These are phyloP conservation scores for Jasminum sambac DNA, from an alignment of 257 asterid species.

Conservation along the genomic window DNA sequence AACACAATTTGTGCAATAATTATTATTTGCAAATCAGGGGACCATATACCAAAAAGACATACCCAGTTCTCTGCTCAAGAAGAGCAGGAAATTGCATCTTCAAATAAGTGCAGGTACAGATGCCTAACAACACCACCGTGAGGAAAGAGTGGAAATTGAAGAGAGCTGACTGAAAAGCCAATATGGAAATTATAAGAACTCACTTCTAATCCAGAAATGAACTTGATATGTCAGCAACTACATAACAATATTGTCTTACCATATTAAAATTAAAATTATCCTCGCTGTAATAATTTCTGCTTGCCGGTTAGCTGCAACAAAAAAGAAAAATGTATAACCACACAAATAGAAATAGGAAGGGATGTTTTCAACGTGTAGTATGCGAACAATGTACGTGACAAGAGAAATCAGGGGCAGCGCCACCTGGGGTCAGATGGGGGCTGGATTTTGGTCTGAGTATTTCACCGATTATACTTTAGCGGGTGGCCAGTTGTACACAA, in stretches of 20 bases:
- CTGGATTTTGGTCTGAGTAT: no score
- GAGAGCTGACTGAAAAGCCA: constrained; percentile 42
- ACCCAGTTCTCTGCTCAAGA: constrained; percentile 5
- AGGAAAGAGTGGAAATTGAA: constrained; percentile 54
- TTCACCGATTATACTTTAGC: no score
- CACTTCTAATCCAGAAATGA: constrained; percentile 11
- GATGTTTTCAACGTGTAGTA: not conserved
- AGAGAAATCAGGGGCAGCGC: no score
- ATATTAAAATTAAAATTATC: constrained; percentile 28
- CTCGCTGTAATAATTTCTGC: constrained; percentile 17
- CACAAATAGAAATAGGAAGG: not conserved
- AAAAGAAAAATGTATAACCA: constrained; percentile 7
- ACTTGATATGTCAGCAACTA: not conserved
- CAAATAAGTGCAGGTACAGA: constrained; percentile 36
- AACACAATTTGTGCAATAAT: not conserved
- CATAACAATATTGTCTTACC: constrained; percentile 28
- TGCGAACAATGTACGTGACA: not conserved
- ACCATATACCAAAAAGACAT: not conserved
- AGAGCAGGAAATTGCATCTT: constrained; percentile 29
- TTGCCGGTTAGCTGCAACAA: constrained; percentile 24
- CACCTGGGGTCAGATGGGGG: no score
- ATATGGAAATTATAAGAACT: constrained; percentile 28
- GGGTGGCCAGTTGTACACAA: no score
- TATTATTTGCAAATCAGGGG: not conserved
- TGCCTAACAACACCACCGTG: constrained; percentile 47